phyloP scores from a whole-genome alignment of 805 yeast species.

The Starmerella stigmatis region DNA sequence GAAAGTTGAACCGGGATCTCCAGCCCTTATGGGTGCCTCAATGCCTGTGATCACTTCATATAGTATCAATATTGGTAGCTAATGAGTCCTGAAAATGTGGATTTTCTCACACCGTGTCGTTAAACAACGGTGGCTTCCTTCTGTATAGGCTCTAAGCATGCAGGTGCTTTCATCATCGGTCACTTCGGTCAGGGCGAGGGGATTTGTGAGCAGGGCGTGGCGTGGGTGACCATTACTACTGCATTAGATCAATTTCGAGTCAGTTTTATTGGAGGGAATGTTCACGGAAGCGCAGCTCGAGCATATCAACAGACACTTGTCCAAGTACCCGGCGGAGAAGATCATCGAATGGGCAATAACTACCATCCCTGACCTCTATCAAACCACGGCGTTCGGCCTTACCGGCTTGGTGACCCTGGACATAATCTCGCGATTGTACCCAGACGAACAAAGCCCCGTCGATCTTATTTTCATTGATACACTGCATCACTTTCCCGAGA shows the following conservation, averaged over 20 bases:
- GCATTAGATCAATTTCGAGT: not conserved
- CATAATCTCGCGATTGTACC: conserved; percentile 50
- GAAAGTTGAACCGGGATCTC: too few relatives aligned
- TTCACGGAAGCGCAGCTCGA: conserved; percentile 41
- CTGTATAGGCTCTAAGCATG: too few relatives aligned
- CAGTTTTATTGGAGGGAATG: conserved; percentile 1
- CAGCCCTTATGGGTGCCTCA: too few relatives aligned
- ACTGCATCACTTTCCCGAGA: conserved; percentile 89
- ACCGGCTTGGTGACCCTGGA: conserved; percentile 85
- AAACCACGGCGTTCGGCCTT: conserved; percentile 91
- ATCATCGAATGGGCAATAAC: conserved; percentile 70
- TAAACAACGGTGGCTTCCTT: too few relatives aligned
- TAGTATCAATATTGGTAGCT: too few relatives aligned
- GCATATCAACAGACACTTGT: conserved; percentile 54
- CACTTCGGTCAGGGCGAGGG: not conserved
- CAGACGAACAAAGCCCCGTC: conserved; percentile 35
- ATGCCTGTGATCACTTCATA: too few relatives aligned
- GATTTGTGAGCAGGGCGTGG: not conserved
- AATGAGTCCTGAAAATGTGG: too few relatives aligned
- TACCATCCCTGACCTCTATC: conserved; percentile 75
- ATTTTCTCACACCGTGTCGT: too few relatives aligned
- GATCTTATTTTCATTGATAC: conserved; percentile 85
- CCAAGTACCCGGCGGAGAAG: conserved; percentile 53
- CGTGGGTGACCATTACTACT: not conserved
- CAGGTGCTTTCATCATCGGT: not conserved